Conservation (phyloP, 2,329 filamentous ascomycete genomes). For the Plenodomus biglobosus region DNA sequence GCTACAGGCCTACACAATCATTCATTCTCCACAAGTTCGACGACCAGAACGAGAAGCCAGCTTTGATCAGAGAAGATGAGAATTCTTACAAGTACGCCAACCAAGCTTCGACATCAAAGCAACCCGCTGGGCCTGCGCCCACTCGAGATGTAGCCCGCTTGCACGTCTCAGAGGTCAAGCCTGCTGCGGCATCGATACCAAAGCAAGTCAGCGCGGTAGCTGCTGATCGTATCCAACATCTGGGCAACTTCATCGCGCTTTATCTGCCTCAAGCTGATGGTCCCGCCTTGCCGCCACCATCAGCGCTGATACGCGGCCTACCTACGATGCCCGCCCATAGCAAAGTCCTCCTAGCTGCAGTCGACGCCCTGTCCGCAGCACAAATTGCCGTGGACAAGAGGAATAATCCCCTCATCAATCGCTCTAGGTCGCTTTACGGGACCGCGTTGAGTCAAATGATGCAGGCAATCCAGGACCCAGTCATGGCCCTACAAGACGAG, state of each 20-base stretch:
- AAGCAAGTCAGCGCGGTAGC: conserved; percentile 38
- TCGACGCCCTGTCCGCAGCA: conserved; percentile 40
- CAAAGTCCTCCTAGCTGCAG: conserved; percentile 33
- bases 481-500: conserved; percentile 34
- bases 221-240: conserved; percentile 40
- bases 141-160: conserved; percentile 12
- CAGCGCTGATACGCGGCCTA: conserved; percentile 38
- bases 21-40: conserved; percentile 42
- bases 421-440: conserved; percentile 40
- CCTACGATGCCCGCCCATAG: conserved; percentile 36
- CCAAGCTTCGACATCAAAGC: conserved; percentile 13
- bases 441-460: conserved; percentile 38
- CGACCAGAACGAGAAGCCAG: conserved; percentile 29
- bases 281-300: conserved; percentile 38
- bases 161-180: conserved; percentile 12
- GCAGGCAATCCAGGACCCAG: conserved; percentile 31
- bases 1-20: conserved; percentile 39
- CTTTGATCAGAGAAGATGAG: conserved; percentile 41
- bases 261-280: conserved; percentile 35
- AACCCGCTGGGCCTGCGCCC: conserved; percentile 4
- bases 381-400: conserved; percentile 39
- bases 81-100: conserved; percentile 37
- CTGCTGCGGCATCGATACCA: conserved; percentile 24
- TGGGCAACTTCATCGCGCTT: conserved; percentile 36
- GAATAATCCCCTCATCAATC: conserved; percentile 33